These are phyloP conservation scores for Prunus mira DNA, from an alignment of 306 rosid genomes.

Conservation along the genomic window DNA sequence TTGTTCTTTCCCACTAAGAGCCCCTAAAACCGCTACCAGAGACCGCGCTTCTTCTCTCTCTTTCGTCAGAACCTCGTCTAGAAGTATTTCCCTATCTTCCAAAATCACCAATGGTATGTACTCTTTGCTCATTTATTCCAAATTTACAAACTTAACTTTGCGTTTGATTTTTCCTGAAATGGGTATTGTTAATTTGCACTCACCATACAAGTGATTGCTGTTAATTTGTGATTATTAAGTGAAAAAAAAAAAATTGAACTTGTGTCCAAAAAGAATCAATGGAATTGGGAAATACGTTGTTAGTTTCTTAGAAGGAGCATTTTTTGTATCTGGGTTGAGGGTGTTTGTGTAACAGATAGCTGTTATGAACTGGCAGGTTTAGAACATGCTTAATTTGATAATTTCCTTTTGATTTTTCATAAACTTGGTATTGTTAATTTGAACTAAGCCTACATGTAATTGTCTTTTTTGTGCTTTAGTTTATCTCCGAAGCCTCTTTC, in stretches of 20 bases:
- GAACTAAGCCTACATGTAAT: not conserved
- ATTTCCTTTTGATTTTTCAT: not conserved
- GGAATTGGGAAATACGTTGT: too few relatives aligned
- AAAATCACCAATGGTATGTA: constrained; percentile 37
- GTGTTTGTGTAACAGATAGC: not conserved
- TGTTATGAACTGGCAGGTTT: not conserved
- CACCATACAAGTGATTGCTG: not conserved
- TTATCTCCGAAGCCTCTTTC: not conserved
- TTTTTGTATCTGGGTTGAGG: not conserved
- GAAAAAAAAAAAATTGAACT: too few relatives aligned
- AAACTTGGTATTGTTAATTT: not conserved
- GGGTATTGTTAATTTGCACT: not conserved
- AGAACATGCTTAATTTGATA: not conserved
- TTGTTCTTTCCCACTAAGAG: constrained; percentile 20
- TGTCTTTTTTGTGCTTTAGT: not conserved
- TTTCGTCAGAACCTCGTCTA: constrained; percentile 19
- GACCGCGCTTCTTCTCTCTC: constrained; percentile 23
- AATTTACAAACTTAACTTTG: not conserved
- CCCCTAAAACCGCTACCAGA: constrained; percentile 10
- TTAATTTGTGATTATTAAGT: not conserved
- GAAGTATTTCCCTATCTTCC: constrained; percentile 15
- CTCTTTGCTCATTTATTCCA: not conserved
- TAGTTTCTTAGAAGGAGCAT: not conserved
- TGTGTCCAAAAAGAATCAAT: not conserved
- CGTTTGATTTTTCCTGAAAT: not conserved